Base-by-base conservation (phyloP, 176 grass and related monocot genomes). In the Musa schizocarpa region DNA sequence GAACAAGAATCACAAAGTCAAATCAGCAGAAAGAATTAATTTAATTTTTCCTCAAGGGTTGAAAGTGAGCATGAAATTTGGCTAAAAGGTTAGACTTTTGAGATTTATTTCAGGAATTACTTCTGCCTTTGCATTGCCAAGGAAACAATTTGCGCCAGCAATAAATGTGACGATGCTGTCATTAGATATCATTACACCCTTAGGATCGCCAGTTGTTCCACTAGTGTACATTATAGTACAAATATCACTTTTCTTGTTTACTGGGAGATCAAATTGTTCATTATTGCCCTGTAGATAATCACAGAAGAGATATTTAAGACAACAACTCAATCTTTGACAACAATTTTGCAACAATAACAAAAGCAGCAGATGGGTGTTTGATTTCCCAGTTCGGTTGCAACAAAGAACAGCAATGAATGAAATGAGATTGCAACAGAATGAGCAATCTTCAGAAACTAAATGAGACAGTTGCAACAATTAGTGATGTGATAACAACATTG, bases 221-320 rank as follows among this genome's bases (percentile, higher is more conserved):
- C 94, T 97, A 53, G 94, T 98, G 81, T 98, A 98, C 94, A 98
- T 98, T 79, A 93, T 87, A 0, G 84, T 93, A 63, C 85, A 93
- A 56, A 98, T 87, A 75, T 98, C 94, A 13, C 88, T 82, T 79
- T 72, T 93, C 62, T 91, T 90, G 77, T 88, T 83, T 84, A 83
- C 84, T 54, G 88, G 94, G 69, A 98, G 83, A 88, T 91, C 75
- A 91, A 88, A 75, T 54, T 87, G 76, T 79, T 82, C 68, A 29
- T 50, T 72, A 24, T 79, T 77, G 79, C 90, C 90, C 94, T 98
- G 74, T 9, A 80, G 64, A 16, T n/a, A 43, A 43, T 43, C 34
- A 43, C 34, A 6, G 34, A 43, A 43, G 4, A 43, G 4, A 43
- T 6, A 43, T 43, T 43, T 43, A 43, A 6, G 4, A 43, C 34